These are phyloP conservation scores for Cytospora mali DNA, from an alignment of 2,329 filamentous ascomycete species.

Conservation along the genomic window DNA sequence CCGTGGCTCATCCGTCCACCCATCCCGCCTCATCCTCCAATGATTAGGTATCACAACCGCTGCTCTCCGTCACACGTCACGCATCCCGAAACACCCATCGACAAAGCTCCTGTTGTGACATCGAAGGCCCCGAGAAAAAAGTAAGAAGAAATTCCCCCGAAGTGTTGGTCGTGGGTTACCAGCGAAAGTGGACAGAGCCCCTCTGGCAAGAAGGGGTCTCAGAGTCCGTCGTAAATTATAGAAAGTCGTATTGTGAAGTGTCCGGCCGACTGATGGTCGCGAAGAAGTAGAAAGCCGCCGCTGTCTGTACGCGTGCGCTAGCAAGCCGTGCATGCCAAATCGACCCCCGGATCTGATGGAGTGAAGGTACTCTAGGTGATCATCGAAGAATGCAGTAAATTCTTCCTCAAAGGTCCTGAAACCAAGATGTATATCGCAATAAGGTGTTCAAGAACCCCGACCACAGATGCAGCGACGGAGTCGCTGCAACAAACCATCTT, in stretches of 20 bases:
- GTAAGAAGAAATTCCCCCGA: constrained; percentile 28
- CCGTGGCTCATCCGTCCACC: constrained; percentile 22
- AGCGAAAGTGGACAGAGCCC: constrained; percentile 26
- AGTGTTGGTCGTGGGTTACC: constrained; percentile 29
- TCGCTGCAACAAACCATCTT: constrained; percentile 16
- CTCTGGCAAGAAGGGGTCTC: constrained; percentile 22
- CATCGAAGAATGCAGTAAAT: constrained; percentile 15
- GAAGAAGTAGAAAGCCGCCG: constrained; percentile 28
- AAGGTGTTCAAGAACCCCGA: constrained; percentile 15
- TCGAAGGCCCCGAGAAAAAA: constrained; percentile 24
- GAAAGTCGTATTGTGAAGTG: constrained; percentile 29
- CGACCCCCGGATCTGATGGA: constrained; percentile 20
- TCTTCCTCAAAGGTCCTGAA: constrained; percentile 11
- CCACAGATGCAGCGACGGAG: constrained; percentile 6
- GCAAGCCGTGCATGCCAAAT: constrained; percentile 21
- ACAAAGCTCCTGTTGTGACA: constrained; percentile 20
- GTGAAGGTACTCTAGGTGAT: constrained; percentile 24
- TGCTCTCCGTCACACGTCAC: constrained; percentile 21
- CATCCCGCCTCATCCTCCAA: constrained; percentile 19
- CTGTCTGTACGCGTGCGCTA: constrained; percentile 25
- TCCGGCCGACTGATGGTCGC: constrained; percentile 26
- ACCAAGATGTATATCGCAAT: constrained; percentile 17
- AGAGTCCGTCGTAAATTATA: constrained; percentile 30
- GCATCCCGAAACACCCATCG: constrained; percentile 19
- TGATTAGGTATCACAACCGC: constrained; percentile 25